These are phyloP conservation scores for Acer yangbiense DNA, from an alignment of 345 rosid species.

Conservation along the genomic window DNA sequence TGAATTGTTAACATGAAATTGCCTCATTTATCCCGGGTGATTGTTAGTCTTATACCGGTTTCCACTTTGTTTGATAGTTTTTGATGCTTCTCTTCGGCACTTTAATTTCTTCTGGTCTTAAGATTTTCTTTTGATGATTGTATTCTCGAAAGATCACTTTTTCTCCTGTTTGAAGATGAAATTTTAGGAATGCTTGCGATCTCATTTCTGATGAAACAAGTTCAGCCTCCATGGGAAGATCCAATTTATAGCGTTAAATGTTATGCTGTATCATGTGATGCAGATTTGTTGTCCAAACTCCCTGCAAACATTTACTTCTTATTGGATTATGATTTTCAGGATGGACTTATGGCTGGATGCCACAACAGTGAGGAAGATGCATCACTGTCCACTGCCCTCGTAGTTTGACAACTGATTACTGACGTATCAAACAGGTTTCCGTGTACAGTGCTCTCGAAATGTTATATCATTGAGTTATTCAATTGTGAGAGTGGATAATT, in stretches of 20 bases:
- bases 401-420: not conserved
- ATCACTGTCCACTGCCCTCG: not conserved
- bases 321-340: slow-evolving; percentile 7
- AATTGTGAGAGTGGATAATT: not conserved
- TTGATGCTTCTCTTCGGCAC: not conserved
- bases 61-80: not conserved
- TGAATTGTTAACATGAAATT: not conserved
- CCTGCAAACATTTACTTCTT: not conserved
- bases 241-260: not conserved
- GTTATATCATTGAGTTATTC: not conserved
- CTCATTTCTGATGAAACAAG: not conserved
- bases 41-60: not conserved
- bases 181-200: not conserved
- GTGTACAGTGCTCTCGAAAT: not conserved
- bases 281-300: not conserved
- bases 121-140: not conserved
- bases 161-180: not conserved
- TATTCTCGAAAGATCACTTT: not conserved
- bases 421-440: not conserved
- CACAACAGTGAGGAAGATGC: slow-evolving; percentile 2
- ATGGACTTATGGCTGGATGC: not conserved
- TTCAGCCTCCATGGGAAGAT: not conserved
- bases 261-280: not conserved
- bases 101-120: not conserved
- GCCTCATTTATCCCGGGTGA: not conserved